Evolutionary conservation across 2,329 filamentous ascomycete genomes (phyloP), one percentile per base, ranked within the genome.

Genomic region (Pseudofabraea citricarpa): DNA sequence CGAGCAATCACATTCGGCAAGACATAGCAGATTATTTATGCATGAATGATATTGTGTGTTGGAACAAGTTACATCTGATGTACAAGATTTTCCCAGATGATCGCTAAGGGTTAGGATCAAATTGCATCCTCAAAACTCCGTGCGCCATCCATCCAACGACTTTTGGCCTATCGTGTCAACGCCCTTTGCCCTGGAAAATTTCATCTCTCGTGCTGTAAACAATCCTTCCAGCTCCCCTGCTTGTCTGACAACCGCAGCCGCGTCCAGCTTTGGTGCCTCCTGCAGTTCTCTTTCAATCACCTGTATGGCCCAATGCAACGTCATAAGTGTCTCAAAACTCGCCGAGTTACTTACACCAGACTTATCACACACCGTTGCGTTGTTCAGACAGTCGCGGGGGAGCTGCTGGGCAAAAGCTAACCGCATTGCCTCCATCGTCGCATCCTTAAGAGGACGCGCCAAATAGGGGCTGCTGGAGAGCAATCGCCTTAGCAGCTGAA

Each of bases 361-460:
- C 57, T 50, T 48, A 56, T 48, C 45, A 52, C 47, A 49, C 44
- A 48, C 49, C 49, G 47, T 54, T 46, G 48, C 54, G 52, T 51
- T 43, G 26, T 50, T 55, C 47, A 60, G 52, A 60, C 59, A 62
- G 51, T 54, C 54, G 38, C 45, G 45, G 52, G 50, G 27, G 41
- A 53, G 53, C 48, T 59, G 55, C 53, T 58, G 56, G 52, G 81
- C 69, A 80, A 77, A 79, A 65, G 75, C 77, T 73, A 77, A 83
- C 81, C 80, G 81, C 81, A 85, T 78, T 71, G 75, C 77, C 74
- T 65, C 76, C 77, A 82, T 74, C 78, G 81, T 85, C 81, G 81
- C 81, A 83, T 84, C 79, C 79, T 67, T 69, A 59, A 83, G 71
- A 61, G 81, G 81, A 84, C 81, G 81, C 81, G 81, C 81, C 81